Percentiles rank a stretch among this genome's conserved stretches.
Conservation (phyloP, 1,284 basidiomycete genomes). For the Tilletia indica region DNA sequence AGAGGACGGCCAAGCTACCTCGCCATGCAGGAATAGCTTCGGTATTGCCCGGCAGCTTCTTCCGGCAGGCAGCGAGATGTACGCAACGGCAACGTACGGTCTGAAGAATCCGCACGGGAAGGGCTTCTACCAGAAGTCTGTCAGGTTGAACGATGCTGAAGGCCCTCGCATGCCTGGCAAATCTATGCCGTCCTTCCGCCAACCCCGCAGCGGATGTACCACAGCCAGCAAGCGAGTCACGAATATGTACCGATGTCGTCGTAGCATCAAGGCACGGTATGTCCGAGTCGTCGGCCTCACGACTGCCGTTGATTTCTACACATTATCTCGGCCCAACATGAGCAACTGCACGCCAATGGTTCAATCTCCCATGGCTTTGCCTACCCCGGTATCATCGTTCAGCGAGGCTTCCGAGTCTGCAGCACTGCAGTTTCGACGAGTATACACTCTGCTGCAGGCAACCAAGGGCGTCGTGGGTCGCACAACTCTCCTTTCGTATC, state of each 20-base stretch:
- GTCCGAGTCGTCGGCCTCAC: neutral
- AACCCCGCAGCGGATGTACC: neutral
- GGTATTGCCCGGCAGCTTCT: too few species aligned
- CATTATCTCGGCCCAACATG: neutral
- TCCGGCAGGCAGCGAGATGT: too few species aligned
- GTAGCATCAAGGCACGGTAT: too few species aligned
- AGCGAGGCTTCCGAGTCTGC: constrained; percentile 5
- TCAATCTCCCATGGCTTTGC: constrained; percentile 2
- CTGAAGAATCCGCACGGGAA: too few species aligned
- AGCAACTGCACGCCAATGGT: neutral
- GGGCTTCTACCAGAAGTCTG: too few species aligned
- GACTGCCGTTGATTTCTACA: neutral
- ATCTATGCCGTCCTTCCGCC: neutral
- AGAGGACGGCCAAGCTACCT: neutral
- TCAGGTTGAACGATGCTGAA: too few species aligned
- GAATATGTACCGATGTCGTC: neutral
- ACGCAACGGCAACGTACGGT: too few species aligned
- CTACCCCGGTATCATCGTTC: constrained; percentile 1
- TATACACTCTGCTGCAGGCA: neutral
- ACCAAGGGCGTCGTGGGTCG: neutral
- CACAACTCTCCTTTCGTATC: constrained; percentile 1
- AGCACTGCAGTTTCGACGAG: neutral
- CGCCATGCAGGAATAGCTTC: too few species aligned
- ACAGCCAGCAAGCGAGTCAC: constrained; percentile 3
- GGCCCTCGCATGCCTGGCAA: neutral